A percentile compares a stretch with the other conserved stretches of the same genome.
Evolutionary conservation across 805 yeast species (phyloP).

Genomic region (Myxozyma vanderwaltii): DNA sequence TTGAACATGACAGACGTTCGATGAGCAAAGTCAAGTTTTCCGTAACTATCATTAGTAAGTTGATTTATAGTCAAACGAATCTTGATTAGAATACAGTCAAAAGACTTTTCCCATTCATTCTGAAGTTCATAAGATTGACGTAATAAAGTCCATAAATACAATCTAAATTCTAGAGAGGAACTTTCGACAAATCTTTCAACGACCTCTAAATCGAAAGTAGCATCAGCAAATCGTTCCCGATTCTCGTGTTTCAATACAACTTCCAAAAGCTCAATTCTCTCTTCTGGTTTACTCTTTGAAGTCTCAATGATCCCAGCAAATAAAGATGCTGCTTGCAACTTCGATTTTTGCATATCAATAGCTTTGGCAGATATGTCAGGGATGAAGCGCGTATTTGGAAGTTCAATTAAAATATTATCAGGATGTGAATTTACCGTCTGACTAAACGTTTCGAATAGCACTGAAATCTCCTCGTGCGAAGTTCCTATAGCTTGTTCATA

Average conservation of each 20-base stretch:
- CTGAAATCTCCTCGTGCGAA: constrained; percentile 41
- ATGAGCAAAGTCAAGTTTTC: constrained; percentile 1
- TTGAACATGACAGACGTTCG: constrained; percentile 15
- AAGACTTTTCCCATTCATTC: constrained; percentile 9
- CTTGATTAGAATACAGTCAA: constrained; percentile 17
- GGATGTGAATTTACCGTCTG: neutral
- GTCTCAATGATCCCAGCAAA: constrained; percentile 56
- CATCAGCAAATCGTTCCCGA: neutral
- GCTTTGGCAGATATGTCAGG: constrained; percentile 55
- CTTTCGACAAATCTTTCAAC: constrained; percentile 49
- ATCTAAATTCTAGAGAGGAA: constrained; percentile 65
- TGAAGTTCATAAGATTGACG: constrained; percentile 19
- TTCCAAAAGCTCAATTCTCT: constrained; percentile 48
- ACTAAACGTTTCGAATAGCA: constrained; percentile 36
- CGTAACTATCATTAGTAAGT: constrained; percentile 2
- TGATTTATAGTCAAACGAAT: constrained; percentile 14
- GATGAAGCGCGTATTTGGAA: constrained; percentile 47
- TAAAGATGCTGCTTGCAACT: constrained; percentile 66
- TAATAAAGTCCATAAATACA: constrained; percentile 60
- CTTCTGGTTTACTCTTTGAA: constrained; percentile 36
- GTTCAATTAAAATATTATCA: neutral
- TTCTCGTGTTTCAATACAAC: constrained; percentile 46
- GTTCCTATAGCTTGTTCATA: constrained; percentile 49
- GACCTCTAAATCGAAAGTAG: constrained; percentile 10
- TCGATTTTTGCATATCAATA: constrained; percentile 65